Conservation (phyloP, 371 early-diverging fungal genomes). For the Actinomucor elegans region DNA sequence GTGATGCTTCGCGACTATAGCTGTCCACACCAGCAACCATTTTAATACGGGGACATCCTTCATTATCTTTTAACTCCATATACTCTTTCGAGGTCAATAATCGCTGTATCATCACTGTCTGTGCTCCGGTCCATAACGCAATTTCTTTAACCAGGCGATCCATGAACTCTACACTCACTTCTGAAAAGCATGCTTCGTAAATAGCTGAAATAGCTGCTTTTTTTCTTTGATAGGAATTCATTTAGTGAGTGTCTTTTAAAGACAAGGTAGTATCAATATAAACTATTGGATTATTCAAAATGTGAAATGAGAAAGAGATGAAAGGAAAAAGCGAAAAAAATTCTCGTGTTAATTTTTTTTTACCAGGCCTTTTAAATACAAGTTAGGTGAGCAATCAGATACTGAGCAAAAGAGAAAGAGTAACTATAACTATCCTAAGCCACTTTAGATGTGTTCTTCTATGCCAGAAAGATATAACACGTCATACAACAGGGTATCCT, state of each 20-base stretch:
- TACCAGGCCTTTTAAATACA: too few species aligned
- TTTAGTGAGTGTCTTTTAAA: too few species aligned
- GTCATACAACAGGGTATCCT: not conserved
- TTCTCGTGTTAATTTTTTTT: not conserved
- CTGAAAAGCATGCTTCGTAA: conserved; percentile 13
- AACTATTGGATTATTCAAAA: too few species aligned
- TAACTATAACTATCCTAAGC: too few species aligned
- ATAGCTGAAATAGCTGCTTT: conserved; percentile 10
- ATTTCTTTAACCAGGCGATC: conserved; percentile 15
- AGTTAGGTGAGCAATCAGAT: too few species aligned
- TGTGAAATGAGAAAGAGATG: not conserved
- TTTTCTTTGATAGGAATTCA: too few species aligned
- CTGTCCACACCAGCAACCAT: not conserved
- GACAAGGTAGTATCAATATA: too few species aligned
- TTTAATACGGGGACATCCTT: conserved; percentile 13
- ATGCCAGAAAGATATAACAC: not conserved
- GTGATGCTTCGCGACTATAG: not conserved
- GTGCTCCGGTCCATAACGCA: conserved; percentile 10
- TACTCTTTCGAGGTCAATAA: conserved; percentile 20
- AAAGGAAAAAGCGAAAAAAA: not conserved
- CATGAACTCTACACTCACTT: conserved; percentile 17
- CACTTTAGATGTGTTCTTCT: too few species aligned
- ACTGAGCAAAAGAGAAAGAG: too few species aligned
- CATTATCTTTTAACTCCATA: conserved; percentile 18
- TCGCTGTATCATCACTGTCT: conserved; percentile 25